These are phyloP conservation scores for Microsporum ferrugineum DNA, from an alignment of 2,329 filamentous ascomycete species.

Conservation along the genomic window DNA sequence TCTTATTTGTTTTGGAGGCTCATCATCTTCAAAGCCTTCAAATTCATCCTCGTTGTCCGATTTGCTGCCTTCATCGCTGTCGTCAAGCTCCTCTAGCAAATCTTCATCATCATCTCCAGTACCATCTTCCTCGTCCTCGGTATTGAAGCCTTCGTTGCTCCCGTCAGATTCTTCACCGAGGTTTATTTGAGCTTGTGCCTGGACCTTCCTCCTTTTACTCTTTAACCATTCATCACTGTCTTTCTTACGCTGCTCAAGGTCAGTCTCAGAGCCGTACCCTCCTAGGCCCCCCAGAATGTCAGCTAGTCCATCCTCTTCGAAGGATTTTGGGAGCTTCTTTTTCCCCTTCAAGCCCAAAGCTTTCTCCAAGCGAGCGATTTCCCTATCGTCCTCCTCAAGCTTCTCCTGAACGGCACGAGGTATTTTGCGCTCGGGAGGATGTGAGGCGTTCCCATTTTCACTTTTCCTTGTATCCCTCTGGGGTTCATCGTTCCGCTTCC, in stretches of 20 bases:
- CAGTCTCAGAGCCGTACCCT: constrained; percentile 40
- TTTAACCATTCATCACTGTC: constrained; percentile 53
- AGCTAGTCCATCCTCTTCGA: constrained; percentile 72
- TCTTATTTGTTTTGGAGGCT: constrained; percentile 31
- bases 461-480: constrained; percentile 20
- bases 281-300: constrained; percentile 62
- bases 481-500: constrained; percentile 10
- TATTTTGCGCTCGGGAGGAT: constrained; percentile 14
- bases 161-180: constrained; percentile 23
- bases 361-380: constrained; percentile 78
- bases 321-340: constrained; percentile 60
- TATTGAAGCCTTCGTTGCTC: constrained; percentile 25
- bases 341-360: constrained; percentile 66
- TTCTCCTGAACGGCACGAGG: constrained; percentile 45
- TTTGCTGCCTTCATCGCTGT: constrained; percentile 14
- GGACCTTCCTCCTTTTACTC: constrained; percentile 46
- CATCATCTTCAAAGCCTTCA: constrained; percentile 26
- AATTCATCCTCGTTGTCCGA: constrained; percentile 29
- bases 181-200: constrained; percentile 18
- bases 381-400: constrained; percentile 70
- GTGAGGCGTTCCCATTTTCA: constrained; percentile 16
- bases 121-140: constrained; percentile 23
- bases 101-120: constrained; percentile 21
- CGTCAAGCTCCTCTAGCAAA: constrained; percentile 20
- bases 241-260: constrained; percentile 45